phyloP scores from a whole-genome alignment of 176 grass and related monocot genomes.

The Rhipidocladum racemiflorum region DNA sequence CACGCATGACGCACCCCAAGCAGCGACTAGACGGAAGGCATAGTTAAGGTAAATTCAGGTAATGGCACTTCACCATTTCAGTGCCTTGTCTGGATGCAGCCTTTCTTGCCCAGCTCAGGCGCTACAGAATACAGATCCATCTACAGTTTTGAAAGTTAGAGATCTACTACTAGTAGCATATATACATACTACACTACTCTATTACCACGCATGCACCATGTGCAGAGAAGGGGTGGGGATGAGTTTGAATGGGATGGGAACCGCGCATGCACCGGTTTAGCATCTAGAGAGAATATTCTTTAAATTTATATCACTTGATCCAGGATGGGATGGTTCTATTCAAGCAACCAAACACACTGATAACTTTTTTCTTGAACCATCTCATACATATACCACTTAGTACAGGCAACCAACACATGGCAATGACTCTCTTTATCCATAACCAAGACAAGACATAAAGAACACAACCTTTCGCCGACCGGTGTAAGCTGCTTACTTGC shows the following conservation, averaged over 20 bases:
- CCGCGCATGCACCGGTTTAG: too few species aligned
- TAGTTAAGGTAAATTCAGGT: not conserved
- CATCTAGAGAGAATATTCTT: too few species aligned
- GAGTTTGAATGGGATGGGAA: too few species aligned
- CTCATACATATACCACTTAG: too few species aligned
- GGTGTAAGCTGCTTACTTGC: not conserved
- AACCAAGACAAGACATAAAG: not conserved
- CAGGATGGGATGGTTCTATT: too few species aligned
- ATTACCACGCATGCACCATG: too few species aligned
- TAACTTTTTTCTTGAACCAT: too few species aligned
- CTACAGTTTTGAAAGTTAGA: not conserved
- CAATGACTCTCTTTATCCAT: not conserved
- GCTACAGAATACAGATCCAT: not conserved
- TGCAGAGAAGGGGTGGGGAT: too few species aligned
- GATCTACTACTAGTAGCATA: not conserved
- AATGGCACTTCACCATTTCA: not conserved
- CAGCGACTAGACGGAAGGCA: not conserved
- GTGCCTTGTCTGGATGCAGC: not conserved
- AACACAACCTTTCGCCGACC: not conserved
- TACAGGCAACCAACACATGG: too few species aligned
- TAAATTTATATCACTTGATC: too few species aligned
- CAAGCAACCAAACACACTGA: too few species aligned
- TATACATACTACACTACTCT: not conserved
- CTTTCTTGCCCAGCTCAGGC: not conserved
- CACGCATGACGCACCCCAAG: too few species aligned